These are phyloP conservation scores for Plantago coronopus DNA, from an alignment of 305 asterid genomes.

Conservation along the genomic window DNA sequence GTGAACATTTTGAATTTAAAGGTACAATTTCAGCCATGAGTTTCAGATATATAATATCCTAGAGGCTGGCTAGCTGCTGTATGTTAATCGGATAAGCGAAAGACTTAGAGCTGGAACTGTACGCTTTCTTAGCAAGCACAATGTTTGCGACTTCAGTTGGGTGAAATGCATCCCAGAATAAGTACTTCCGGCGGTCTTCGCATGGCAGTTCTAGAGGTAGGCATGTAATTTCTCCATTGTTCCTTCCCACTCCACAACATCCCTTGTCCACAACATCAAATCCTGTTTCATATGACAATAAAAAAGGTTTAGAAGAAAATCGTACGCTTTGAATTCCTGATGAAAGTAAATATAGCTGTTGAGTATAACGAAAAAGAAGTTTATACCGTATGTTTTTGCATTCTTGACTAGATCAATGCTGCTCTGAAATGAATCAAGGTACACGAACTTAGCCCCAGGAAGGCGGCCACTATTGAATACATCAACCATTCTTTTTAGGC, in stretches of 20 bases:
- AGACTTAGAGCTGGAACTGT: constrained; percentile 45
- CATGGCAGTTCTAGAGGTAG: constrained; percentile 78
- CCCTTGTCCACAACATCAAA: constrained; percentile 77
- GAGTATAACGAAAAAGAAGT: background rate
- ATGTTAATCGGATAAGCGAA: constrained; percentile 73
- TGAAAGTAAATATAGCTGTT: background rate
- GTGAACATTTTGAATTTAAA: background rate
- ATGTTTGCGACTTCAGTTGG: constrained; percentile 83
- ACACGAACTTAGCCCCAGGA: constrained; percentile 64
- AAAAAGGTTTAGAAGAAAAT: background rate
- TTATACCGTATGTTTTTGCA: constrained; percentile 59
- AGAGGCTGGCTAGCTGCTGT: constrained; percentile 63
- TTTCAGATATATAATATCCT: constrained; percentile 8
- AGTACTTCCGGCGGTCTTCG: constrained; percentile 46
- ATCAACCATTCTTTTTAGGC: constrained; percentile 54
- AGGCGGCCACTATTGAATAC: constrained; percentile 54
- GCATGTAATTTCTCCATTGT: constrained; percentile 89
- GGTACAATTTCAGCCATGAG: no score
- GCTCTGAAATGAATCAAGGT: constrained; percentile 63
- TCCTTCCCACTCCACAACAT: constrained; percentile 85
- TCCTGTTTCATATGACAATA: constrained; percentile 32
- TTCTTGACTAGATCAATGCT: constrained; percentile 56
- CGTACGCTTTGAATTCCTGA: background rate
- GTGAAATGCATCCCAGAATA: constrained; percentile 92
- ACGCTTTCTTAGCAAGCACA: constrained; percentile 66